phyloP scores from a whole-genome alignment of 164 flowering plant genomes.

The Annona squamosa region DNA sequence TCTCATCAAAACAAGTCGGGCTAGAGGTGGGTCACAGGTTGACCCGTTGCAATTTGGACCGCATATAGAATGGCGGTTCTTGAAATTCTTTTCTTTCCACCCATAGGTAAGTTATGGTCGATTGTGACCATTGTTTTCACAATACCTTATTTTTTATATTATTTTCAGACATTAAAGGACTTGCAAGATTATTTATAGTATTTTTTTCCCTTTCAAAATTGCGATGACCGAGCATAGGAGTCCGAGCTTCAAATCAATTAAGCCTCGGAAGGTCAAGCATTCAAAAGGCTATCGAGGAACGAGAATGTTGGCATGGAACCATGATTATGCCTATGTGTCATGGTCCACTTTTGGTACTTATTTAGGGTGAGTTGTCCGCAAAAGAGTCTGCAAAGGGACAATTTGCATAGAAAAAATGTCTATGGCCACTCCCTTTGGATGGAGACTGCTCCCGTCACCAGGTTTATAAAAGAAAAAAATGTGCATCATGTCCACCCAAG shows the following conservation, averaged over 20 bases:
- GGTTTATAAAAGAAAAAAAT: neutral
- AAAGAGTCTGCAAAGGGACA: constrained; percentile 22
- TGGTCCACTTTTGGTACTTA: constrained; percentile 23
- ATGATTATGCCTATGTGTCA: constrained; percentile 29
- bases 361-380: constrained; percentile 1
- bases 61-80: no score
- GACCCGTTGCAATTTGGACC: no score
- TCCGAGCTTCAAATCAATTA: neutral
- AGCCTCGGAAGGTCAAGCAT: neutral
- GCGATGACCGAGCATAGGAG: neutral
- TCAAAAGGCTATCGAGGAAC: constrained; percentile 19
- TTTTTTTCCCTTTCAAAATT: neutral
- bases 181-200: no score
- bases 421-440: constrained; percentile 13
- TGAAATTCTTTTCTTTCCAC: no score
- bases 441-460: neutral
- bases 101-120: no score
- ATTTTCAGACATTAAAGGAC: no score
- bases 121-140: no score
- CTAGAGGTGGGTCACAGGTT: no score
- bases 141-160: no score
- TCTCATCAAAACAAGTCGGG: no score
- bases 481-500: neutral
- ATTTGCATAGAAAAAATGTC: constrained; percentile 18
- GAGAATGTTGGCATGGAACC: constrained; percentile 25